Evolutionary conservation across 164 flowering plant genomes (phyloP).

Genomic region (Cinnamomum chago): DNA sequence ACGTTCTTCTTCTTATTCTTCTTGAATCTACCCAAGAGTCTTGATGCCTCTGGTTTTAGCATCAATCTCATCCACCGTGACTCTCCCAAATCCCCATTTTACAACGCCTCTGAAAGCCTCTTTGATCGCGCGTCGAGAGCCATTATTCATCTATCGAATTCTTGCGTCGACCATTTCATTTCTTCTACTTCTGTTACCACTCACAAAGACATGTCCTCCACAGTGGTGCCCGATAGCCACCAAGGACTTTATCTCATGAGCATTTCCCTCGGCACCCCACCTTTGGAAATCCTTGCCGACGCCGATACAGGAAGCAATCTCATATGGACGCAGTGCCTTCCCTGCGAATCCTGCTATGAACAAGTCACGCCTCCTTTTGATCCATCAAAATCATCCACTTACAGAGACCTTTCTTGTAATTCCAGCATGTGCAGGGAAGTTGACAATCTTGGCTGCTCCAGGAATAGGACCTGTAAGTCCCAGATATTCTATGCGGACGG

Average conservation of each 20-base stretch:
- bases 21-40: no score
- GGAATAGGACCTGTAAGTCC: conserved; percentile 18
- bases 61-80: conserved; percentile 6
- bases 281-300: conserved; percentile 40
- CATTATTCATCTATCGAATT: not conserved
- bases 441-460: not conserved
- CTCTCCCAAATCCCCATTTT: not conserved
- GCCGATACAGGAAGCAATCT: conserved; percentile 90
- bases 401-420: conserved; percentile 26
- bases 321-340: conserved; percentile 83
- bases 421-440: conserved; percentile 18
- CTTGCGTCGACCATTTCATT: not conserved
- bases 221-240: conserved; percentile 25
- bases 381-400: conserved; percentile 33
- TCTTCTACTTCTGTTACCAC: not conserved
- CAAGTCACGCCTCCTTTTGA: conserved; percentile 58
- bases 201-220: not conserved
- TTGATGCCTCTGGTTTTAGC: not conserved
- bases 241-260: conserved; percentile 60
- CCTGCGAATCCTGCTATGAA: conserved; percentile 54
- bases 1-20: no score
- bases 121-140: not conserved
- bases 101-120: not conserved
- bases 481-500: conserved; percentile 27
- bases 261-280: conserved; percentile 64